A percentile compares a stretch with the other conserved stretches of the same genome.
Conservation (phyloP, 2,329 filamentous ascomycete genomes). For the Geosmithia flava region DNA sequence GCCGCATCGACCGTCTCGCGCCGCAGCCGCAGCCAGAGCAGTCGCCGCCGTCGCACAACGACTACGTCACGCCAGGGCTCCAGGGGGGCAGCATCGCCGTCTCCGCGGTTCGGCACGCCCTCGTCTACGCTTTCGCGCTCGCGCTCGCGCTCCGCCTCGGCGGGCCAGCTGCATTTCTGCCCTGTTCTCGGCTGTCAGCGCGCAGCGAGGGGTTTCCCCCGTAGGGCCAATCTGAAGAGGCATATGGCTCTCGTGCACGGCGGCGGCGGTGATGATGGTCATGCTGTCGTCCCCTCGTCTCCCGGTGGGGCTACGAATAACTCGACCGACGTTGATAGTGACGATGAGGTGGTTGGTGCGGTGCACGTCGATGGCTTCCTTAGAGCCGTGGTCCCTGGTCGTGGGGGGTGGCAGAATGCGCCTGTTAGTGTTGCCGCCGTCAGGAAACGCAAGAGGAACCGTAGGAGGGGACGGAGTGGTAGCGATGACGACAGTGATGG, state of each 20-base stretch:
- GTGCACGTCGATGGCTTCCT: constrained; percentile 61
- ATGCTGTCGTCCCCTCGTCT: not conserved
- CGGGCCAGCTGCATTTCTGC: constrained; percentile 21
- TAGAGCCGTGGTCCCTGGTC: constrained; percentile 31
- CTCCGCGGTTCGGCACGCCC: constrained; percentile 3
- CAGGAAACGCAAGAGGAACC: constrained; percentile 15
- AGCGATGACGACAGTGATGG: not conserved
- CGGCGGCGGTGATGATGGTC: not conserved
- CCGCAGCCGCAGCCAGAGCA: constrained; percentile 9
- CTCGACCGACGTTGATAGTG: constrained; percentile 19
- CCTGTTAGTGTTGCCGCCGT: not conserved
- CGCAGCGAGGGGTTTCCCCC: constrained; percentile 20
- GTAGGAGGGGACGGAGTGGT: constrained; percentile 3
- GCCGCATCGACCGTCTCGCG: constrained; percentile 7
- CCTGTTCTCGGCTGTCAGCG: constrained; percentile 23
- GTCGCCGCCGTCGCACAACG: not conserved
- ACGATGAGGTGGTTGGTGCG: constrained; percentile 44
- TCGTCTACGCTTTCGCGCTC: constrained; percentile 4
- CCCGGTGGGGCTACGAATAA: not conserved
- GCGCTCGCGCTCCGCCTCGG: constrained; percentile 14
- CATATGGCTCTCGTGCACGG: constrained; percentile 26
- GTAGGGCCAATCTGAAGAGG: constrained; percentile 20
- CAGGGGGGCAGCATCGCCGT: constrained; percentile 8
- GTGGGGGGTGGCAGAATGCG: constrained; percentile 33
- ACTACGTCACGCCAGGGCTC: constrained; percentile 15